phyloP scores from a whole-genome alignment of 176 grass and related monocot species.

The Aegilops tauschii region DNA sequence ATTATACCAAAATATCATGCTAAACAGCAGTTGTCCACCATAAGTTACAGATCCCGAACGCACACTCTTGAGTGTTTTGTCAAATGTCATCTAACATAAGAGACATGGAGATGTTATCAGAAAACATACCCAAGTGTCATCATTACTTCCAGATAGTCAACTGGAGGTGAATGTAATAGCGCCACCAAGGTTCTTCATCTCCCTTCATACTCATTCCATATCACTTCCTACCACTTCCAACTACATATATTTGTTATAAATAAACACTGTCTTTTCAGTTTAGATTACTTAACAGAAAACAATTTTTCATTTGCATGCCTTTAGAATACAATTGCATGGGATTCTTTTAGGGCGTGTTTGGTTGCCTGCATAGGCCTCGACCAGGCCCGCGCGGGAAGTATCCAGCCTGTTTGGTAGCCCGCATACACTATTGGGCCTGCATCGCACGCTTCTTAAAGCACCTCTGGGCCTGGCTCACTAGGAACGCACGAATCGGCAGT shows the following conservation, averaged over 20 bases:
- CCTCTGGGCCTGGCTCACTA: no score
- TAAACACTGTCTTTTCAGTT: not conserved
- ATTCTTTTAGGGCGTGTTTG: not conserved
- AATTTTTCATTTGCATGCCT: not conserved
- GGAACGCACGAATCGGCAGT: no score
- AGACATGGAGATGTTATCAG: not conserved
- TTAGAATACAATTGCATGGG: not conserved
- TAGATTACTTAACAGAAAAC: not conserved
- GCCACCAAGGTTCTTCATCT: not conserved
- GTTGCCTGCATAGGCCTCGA: no score
- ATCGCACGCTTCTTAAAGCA: no score
- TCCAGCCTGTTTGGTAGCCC: no score
- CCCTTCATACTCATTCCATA: not conserved
- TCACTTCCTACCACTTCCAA: no score
- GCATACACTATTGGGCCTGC: no score
- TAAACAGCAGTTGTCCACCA: not conserved
- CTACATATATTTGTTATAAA: not conserved
- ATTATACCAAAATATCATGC: not conserved
- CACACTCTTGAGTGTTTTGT: not conserved
- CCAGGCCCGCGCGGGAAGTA: no score
- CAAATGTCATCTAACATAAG: not conserved
- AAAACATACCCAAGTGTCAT: not conserved
- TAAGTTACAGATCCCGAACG: not conserved
- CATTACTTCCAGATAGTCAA: not conserved
- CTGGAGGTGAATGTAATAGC: not conserved